A percentile compares a stretch with the other conserved stretches of the same genome.
Conservation (phyloP, 129 eudicot species). For the Arctium lappa region DNA sequence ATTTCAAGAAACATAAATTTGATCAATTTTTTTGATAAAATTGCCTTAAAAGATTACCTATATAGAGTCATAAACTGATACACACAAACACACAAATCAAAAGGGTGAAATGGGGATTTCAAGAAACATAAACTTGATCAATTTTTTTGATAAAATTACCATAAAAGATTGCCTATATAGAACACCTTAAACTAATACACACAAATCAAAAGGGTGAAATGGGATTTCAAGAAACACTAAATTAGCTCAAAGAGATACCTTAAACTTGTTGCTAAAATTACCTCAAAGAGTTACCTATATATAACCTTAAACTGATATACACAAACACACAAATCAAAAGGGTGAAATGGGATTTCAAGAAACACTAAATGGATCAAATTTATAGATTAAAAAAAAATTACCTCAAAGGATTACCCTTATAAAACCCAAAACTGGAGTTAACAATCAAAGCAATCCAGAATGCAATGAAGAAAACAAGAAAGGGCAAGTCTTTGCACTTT, state of each 20-base stretch:
- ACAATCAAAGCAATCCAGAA: constrained; percentile 96
- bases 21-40: not conserved
- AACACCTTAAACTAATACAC: not conserved
- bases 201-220: not conserved
- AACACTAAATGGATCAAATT: constrained; percentile 11
- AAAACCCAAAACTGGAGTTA: constrained; percentile 89
- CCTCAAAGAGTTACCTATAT: not conserved
- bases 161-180: not conserved
- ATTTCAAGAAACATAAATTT: constrained; percentile 19
- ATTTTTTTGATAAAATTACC: not conserved
- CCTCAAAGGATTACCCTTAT: constrained; percentile 93
- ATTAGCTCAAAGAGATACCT: not conserved
- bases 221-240: constrained; percentile 21
- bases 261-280: not conserved
- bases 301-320: constrained; percentile 11
- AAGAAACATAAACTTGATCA: constrained; percentile 23
- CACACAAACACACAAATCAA: not conserved
- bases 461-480: constrained; percentile 75
- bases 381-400: constrained; percentile 10
- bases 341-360: constrained; percentile 6
- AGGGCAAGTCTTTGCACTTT: constrained; percentile 81
- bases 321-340: constrained; percentile 4
- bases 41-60: not conserved
- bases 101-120: constrained; percentile 2
- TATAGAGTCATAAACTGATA: not conserved